phyloP scores from a whole-genome alignment of 2,329 filamentous ascomycete genomes.

The Colletotrichum sp. region DNA sequence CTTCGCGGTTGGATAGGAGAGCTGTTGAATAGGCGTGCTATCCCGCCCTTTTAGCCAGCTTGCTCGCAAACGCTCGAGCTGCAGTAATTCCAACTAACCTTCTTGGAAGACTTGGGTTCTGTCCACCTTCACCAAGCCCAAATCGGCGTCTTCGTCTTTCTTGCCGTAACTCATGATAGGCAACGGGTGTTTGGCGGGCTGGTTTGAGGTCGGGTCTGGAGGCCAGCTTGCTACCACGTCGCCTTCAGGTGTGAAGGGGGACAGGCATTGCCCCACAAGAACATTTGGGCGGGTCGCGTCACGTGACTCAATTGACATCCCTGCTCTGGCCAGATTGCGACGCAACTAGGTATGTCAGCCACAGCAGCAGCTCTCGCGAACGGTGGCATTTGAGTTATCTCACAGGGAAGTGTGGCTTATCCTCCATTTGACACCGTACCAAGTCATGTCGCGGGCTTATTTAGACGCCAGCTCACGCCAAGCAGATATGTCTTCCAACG shows the following conservation, averaged over 20 bases:
- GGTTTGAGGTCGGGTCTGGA: slow-evolving; percentile 36
- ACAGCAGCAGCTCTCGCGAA: background rate
- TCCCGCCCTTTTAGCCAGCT: slow-evolving; percentile 23
- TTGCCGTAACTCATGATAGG: slow-evolving; percentile 94
- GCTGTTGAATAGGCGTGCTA: slow-evolving; percentile 96
- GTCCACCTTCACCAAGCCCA: slow-evolving; percentile 94
- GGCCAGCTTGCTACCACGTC: slow-evolving; percentile 8
- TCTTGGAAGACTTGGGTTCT: slow-evolving; percentile 98
- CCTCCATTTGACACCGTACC: background rate
- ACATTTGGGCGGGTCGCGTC: background rate
- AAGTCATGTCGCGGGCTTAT: background rate
- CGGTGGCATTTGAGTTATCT: background rate
- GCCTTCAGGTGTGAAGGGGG: background rate
- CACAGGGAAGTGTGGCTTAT: background rate
- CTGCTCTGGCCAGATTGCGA: background rate
- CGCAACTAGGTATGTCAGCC: background rate
- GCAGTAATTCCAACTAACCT: slow-evolving; percentile 62
- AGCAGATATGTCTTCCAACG: background rate
- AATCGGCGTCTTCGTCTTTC: slow-evolving; percentile 97
- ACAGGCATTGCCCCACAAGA: background rate
- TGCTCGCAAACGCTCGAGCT: slow-evolving; percentile 6
- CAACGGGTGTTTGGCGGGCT: slow-evolving; percentile 35
- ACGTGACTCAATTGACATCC: background rate
- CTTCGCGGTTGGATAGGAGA: slow-evolving; percentile 95
- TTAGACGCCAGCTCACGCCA: background rate